phyloP scores from a whole-genome alignment of 257 asterid species.

The Schizonepeta tenuifolia region DNA sequence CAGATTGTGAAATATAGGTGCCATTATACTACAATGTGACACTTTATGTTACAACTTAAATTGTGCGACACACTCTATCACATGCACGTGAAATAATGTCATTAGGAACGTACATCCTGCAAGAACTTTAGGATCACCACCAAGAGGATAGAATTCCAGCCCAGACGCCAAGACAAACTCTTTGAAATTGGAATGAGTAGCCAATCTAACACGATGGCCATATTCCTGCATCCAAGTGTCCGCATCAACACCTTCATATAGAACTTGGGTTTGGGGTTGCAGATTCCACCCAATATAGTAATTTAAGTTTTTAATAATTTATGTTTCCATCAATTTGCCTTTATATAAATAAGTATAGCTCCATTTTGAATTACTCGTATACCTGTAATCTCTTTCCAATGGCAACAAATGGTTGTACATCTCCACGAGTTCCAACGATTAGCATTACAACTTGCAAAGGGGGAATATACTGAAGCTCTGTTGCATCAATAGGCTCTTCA shows the following conservation, averaged over 20 bases:
- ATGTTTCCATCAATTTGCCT: background rate
- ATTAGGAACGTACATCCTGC: conserved; percentile 79
- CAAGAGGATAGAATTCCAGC: conserved; percentile 95
- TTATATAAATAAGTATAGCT: background rate
- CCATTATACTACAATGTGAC: background rate
- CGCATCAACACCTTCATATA: conserved; percentile 41
- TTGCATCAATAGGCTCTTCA: conserved; percentile 67
- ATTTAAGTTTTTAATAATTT: background rate
- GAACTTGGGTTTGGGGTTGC: background rate
- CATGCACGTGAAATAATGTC: conserved; percentile 1
- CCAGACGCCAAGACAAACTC: conserved; percentile 96
- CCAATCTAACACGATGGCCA: conserved; percentile 95
- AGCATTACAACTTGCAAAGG: conserved; percentile 91
- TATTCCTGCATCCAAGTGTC: conserved; percentile 75
- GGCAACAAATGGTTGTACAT: conserved; percentile 96
- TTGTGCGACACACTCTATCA: conserved; percentile 17
- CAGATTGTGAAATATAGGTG: too few species aligned
- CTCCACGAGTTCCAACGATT: conserved; percentile 97
- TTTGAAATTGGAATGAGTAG: conserved; percentile 95
- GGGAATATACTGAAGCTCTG: conserved; percentile 71
- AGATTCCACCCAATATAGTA: background rate
- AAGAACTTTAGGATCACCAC: conserved; percentile 98
- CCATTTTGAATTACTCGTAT: conserved; percentile 4
- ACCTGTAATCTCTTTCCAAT: conserved; percentile 91
- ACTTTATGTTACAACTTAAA: too few species aligned